Percentiles rank a stretch among this genome's conserved stretches.
These are phyloP conservation scores for Arthrinium phaeospermum DNA, from an alignment of 2,329 filamentous ascomycete genomes.

Conservation along the genomic window DNA sequence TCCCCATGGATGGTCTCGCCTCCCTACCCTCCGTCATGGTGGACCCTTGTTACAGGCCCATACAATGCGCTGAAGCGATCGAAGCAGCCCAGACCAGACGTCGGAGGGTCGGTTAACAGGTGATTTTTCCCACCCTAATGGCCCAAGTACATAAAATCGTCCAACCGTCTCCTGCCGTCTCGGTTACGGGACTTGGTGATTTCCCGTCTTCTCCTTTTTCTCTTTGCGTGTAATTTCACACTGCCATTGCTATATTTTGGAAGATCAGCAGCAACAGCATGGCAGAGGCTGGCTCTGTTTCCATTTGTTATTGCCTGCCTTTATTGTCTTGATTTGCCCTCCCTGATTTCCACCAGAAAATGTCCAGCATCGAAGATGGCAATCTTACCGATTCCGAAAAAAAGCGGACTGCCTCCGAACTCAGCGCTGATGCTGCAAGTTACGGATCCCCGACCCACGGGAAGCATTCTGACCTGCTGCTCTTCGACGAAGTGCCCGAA, in stretches of 20 bases:
- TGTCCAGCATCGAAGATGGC: neutral
- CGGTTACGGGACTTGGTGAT: conserved; percentile 12
- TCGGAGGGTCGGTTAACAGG: conserved; percentile 11
- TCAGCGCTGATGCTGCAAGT: neutral
- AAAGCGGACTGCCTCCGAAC: conserved; percentile 13
- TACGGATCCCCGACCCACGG: conserved; percentile 9
- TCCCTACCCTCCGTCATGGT: conserved; percentile 14
- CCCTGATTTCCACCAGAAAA: neutral
- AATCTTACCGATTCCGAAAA: conserved; percentile 13
- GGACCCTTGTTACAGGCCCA: conserved; percentile 12
- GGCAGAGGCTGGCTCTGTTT: neutral
- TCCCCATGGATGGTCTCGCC: conserved; percentile 14
- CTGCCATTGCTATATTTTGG: neutral
- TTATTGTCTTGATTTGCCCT: neutral
- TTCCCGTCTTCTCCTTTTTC: conserved; percentile 15
- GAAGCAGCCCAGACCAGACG: conserved; percentile 9
- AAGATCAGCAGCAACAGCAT: neutral
- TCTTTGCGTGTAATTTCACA: neutral
- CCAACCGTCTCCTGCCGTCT: conserved; percentile 16
- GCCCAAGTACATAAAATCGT: conserved; percentile 1
- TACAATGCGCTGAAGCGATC: neutral
- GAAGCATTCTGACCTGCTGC: conserved; percentile 25
- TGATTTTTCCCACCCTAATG: conserved; percentile 1
- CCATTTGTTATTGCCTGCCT: neutral
- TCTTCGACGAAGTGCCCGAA: conserved; percentile 42